Percentiles rank a stretch among this genome's conserved stretches.
Conservation (phyloP, 2,329 filamentous ascomycete genomes). For the Neonectria sp. region DNA sequence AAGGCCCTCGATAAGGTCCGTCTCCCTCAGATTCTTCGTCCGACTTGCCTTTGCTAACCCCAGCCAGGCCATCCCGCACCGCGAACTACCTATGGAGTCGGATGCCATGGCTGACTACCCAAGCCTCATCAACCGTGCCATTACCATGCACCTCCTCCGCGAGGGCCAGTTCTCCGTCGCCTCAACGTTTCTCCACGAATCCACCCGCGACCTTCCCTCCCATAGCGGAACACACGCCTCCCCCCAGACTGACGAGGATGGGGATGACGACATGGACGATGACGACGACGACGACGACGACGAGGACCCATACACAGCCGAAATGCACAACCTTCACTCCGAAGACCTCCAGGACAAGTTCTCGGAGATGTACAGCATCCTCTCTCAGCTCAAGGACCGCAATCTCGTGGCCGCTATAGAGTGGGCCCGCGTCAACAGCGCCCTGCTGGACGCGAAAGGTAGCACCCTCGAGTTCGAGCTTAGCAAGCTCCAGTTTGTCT, state of each 20-base stretch:
- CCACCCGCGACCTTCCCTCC: conserved; percentile 58
- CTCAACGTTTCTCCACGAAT: conserved; percentile 85
- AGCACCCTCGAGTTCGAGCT: conserved; percentile 98
- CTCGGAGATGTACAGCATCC: conserved; percentile 89
- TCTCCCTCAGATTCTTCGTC: not conserved
- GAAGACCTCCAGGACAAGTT: conserved; percentile 84
- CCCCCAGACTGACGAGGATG: conserved; percentile 49
- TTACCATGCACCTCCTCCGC: conserved; percentile 95
- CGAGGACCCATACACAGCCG: conserved; percentile 46
- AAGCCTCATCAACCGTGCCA: conserved; percentile 88
- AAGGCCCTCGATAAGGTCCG: conserved; percentile 87
- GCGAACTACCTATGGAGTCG: conserved; percentile 82
- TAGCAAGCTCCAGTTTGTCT: conserved; percentile 89
- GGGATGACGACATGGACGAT: conserved; percentile 52
- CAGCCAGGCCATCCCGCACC: conserved; percentile 58
- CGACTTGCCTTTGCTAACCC: conserved; percentile 33
- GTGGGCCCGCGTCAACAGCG: conserved; percentile 84
- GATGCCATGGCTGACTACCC: conserved; percentile 85
- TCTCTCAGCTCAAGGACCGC: conserved; percentile 80
- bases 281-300: conserved; percentile 46
- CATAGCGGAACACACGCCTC: conserved; percentile 39
- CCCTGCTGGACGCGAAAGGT: conserved; percentile 81
- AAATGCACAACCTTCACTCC: conserved; percentile 48
- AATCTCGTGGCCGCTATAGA: conserved; percentile 88
- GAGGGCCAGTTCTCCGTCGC: conserved; percentile 95